Evolutionary conservation across 768 basidiomycete species (phyloP).

Genomic region (Psilocybe cyanescens): DNA sequence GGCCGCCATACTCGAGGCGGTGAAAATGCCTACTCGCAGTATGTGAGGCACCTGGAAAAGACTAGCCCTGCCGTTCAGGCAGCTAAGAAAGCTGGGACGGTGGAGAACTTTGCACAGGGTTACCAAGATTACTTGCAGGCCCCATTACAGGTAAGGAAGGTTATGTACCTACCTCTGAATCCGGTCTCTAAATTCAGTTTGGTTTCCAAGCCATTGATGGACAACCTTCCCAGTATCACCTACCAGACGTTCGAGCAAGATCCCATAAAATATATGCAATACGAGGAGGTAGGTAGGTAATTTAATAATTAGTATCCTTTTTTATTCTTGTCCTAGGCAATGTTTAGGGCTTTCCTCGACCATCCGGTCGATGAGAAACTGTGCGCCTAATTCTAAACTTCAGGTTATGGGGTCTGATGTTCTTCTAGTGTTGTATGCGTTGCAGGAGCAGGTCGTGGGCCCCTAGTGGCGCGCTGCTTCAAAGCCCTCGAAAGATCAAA

Average conservation of each 20-base stretch:
- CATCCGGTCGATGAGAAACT: constrained; percentile 60
- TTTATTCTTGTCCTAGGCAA: constrained; percentile 54
- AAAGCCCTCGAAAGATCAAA: constrained; percentile 71
- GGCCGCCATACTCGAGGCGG: constrained; percentile 81
- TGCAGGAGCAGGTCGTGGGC: constrained; percentile 94
- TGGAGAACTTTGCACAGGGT: constrained; percentile 89
- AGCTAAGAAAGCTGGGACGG: constrained; percentile 66
- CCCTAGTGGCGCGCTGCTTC: constrained; percentile 85
- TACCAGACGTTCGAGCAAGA: constrained; percentile 99
- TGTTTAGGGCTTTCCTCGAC: constrained; percentile 79
- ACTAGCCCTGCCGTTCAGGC: constrained; percentile 73
- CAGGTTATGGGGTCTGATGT: neutral
- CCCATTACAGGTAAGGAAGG: constrained; percentile 72
- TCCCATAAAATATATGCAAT: constrained; percentile 94
- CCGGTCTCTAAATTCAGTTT: neutral
- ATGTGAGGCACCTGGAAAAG: constrained; percentile 82
- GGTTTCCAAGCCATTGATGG: constrained; percentile 83
- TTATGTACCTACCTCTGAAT: too few relatives aligned
- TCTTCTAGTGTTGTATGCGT: constrained; percentile 77
- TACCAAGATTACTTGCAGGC: constrained; percentile 97
- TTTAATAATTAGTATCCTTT: constrained; percentile 6
- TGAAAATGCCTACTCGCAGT: constrained; percentile 87
- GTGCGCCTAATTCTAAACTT: constrained; percentile 39
- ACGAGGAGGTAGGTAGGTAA: constrained; percentile 73
- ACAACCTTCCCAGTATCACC: constrained; percentile 92